These are phyloP conservation scores for Plasmodium knowlesi DNA, from an alignment of 169 alveolate species.

Conservation along the genomic window DNA sequence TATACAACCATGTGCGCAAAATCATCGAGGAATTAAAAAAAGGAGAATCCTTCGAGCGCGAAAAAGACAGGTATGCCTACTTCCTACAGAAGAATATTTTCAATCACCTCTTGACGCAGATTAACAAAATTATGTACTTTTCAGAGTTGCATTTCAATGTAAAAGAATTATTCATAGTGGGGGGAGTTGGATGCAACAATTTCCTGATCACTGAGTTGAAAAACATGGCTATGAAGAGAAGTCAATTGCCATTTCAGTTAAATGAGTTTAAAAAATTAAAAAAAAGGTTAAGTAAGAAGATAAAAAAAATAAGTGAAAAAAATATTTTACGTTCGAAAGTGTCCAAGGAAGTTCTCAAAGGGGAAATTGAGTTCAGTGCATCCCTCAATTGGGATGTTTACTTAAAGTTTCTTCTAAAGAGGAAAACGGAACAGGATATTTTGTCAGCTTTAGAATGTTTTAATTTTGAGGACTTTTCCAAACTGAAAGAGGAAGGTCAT, in stretches of 20 bases:
- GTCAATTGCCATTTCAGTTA: conserved; percentile 12
- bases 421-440: conserved; percentile 15
- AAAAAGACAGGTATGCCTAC: conserved; percentile 66
- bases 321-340: background rate
- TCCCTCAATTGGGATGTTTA: conserved; percentile 46
- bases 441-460: conserved; percentile 29
- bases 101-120: conserved; percentile 36
- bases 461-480: conserved; percentile 34
- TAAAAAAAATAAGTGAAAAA: conserved; percentile 31
- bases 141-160: conserved; percentile 66
- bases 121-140: conserved; percentile 64
- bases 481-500: conserved; percentile 26
- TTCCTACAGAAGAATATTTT: conserved; percentile 49
- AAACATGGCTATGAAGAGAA: conserved; percentile 16
- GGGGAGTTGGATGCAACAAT: conserved; percentile 68
- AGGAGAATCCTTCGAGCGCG: conserved; percentile 50
- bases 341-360: conserved; percentile 1
- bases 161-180: conserved; percentile 62
- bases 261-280: conserved; percentile 50
- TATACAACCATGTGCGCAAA: conserved; percentile 51
- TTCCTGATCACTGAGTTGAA: conserved; percentile 38
- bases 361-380: conserved; percentile 12
- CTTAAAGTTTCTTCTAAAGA: conserved; percentile 47
- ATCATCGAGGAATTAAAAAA: conserved; percentile 26
- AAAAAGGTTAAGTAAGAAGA: conserved; percentile 53